Percentiles rank a stretch among this genome's conserved stretches.
phyloP scores from a whole-genome alignment of 805 yeast species.

The Metschnikowia lochheadii region DNA sequence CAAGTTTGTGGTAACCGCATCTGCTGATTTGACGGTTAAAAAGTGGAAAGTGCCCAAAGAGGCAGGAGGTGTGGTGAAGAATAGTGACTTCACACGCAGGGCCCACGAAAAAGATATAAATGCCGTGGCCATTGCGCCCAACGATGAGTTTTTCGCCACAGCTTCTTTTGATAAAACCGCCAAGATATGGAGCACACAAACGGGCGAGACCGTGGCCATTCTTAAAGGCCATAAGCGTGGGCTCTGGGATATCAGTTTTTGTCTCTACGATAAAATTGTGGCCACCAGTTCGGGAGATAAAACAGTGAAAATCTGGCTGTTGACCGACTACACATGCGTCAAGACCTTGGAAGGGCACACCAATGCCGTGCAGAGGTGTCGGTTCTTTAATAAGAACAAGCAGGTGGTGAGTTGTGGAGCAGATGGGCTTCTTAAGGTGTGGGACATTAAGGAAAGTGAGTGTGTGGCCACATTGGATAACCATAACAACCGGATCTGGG shows the following conservation, averaged over 20 bases:
- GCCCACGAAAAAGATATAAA: constrained; percentile 98
- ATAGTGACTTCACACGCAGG: constrained; percentile 83
- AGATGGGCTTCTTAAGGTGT: constrained; percentile 87
- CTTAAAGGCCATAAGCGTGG: constrained; percentile 92
- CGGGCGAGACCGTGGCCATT: constrained; percentile 85
- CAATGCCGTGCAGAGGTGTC: constrained; percentile 82
- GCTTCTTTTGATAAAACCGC: constrained; percentile 93
- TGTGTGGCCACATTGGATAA: constrained; percentile 79
- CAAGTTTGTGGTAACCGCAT: constrained; percentile 71
- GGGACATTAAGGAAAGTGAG: constrained; percentile 73
- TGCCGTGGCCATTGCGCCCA: constrained; percentile 84
- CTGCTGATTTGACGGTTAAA: constrained; percentile 80
- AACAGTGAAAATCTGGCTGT: constrained; percentile 83
- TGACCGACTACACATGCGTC: constrained; percentile 68
- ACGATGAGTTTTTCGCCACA: constrained; percentile 82
- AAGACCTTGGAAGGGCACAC: constrained; percentile 93
- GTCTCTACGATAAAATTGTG: constrained; percentile 69
- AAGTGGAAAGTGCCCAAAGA: constrained; percentile 72
- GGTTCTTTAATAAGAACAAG: constrained; percentile 60
- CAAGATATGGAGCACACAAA: constrained; percentile 79
- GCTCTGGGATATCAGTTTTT: constrained; percentile 85
- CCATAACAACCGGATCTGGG: constrained; percentile 95
- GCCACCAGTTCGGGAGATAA: constrained; percentile 92
- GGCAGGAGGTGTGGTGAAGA: constrained; percentile 38
- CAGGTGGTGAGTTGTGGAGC: constrained; percentile 83